phyloP scores from a whole-genome alignment of 306 rosid genomes.

The Crotalaria pallida region DNA sequence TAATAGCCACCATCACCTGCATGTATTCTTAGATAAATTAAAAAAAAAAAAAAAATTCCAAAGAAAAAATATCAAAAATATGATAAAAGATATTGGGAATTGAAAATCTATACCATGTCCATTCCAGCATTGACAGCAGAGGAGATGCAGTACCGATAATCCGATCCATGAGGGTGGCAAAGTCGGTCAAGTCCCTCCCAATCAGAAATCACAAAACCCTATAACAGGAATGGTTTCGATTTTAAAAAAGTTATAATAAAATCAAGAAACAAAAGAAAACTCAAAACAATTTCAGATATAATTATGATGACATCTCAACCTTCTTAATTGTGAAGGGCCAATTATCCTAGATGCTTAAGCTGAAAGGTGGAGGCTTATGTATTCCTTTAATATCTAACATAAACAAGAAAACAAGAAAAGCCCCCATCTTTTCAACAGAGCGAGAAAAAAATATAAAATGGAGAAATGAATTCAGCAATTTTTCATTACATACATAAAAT shows the following conservation, averaged over 20 bases:
- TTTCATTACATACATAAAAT: background rate
- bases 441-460: background rate
- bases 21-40: slow-evolving; percentile 14
- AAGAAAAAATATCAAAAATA: background rate
- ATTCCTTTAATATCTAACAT: background rate
- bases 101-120: slow-evolving; percentile 61
- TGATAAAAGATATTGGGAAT: background rate
- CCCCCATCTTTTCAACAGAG: background rate
- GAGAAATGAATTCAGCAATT: background rate
- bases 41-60: background rate
- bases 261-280: slow-evolving; percentile 11
- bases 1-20: slow-evolving; percentile 79
- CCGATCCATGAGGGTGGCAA: slow-evolving; percentile 47
- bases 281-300: background rate
- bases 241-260: background rate
- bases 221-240: slow-evolving; percentile 19
- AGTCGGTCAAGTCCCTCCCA: slow-evolving; percentile 78
- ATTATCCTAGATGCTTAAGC: background rate
- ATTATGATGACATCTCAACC: background rate
- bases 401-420: background rate
- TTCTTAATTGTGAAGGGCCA: background rate
- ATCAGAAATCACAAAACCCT: slow-evolving; percentile 89
- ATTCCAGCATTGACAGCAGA: slow-evolving; percentile 72
- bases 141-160: slow-evolving; percentile 60
- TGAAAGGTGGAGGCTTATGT: background rate